phyloP scores from a whole-genome alignment of 2,329 filamentous ascomycete species.

The Coleophoma eucalyptorum region DNA sequence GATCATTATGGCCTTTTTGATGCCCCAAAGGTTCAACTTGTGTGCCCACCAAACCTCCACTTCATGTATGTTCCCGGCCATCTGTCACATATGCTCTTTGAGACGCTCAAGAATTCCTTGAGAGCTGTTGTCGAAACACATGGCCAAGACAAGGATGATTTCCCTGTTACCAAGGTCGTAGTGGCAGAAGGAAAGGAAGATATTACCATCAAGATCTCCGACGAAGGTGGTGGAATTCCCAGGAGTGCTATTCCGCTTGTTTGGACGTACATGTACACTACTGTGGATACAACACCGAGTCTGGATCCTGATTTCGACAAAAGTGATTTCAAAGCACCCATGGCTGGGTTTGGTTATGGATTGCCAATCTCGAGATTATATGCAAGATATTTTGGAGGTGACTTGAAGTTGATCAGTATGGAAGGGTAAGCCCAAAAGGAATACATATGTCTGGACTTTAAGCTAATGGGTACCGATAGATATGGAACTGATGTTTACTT shows the following conservation, averaged over 20 bases:
- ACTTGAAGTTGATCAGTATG: constrained; percentile 98
- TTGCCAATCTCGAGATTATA: constrained; percentile 92
- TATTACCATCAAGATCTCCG: constrained; percentile 97
- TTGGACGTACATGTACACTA: constrained; percentile 99
- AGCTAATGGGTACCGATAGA: constrained; percentile 38
- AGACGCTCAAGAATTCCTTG: constrained; percentile 97
- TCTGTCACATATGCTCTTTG: constrained; percentile 98
- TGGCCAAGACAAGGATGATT: constrained; percentile 91
- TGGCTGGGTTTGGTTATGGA: constrained; percentile 99
- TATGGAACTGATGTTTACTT: constrained; percentile 99
- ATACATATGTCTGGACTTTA: too few relatives aligned
- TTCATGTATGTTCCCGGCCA: constrained; percentile 99
- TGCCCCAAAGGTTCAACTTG: constrained; percentile 91
- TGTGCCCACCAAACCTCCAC: constrained; percentile 89
- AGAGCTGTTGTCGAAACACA: constrained; percentile 95
- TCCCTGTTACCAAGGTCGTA: constrained; percentile 95
- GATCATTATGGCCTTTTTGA: constrained; percentile 98
- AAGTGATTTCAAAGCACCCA: constrained; percentile 97
- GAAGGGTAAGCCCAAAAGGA: constrained; percentile 69
- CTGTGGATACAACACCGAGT: constrained; percentile 91
- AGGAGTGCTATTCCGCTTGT: constrained; percentile 90
- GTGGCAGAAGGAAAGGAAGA: constrained; percentile 97
- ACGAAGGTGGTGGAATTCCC: constrained; percentile 95
- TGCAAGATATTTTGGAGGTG: constrained; percentile 94
- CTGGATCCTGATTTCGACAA: constrained; percentile 98